A percentile compares a stretch with the other conserved stretches of the same genome.
phyloP scores from a whole-genome alignment of 2,329 filamentous ascomycete species.

The Ceratocystis ficicola region DNA sequence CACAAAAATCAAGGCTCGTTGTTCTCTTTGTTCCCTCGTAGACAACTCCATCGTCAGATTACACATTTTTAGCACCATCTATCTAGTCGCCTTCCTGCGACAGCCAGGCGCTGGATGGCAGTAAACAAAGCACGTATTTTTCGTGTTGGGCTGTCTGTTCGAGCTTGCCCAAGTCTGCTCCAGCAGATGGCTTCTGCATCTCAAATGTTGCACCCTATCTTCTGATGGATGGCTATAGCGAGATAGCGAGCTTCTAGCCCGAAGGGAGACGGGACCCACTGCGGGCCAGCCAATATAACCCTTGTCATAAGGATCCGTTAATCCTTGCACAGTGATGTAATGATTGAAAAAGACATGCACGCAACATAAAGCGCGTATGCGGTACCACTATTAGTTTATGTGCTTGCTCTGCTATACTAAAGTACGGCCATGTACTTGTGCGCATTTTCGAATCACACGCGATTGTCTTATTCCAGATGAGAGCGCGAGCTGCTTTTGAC shows the following conservation, averaged over 20 bases:
- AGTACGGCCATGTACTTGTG: background rate
- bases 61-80: background rate
- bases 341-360: background rate
- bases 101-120: too few species aligned
- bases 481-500: too few species aligned
- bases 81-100: too few species aligned
- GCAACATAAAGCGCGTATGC: background rate
- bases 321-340: constrained; percentile 7
- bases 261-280: background rate
- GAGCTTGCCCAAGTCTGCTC: too few species aligned
- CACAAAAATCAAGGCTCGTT: background rate
- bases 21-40: background rate
- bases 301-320: background rate
- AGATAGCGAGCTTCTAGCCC: background rate
- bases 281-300: constrained; percentile 4
- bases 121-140: too few species aligned
- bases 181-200: too few species aligned
- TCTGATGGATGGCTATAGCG: background rate
- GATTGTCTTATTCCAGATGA: too few species aligned
- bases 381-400: background rate
- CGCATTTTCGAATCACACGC: too few species aligned
- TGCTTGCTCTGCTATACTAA: background rate
- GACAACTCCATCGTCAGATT: background rate
- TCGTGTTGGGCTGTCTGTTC: too few species aligned
- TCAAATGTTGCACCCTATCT: background rate